Evolutionary conservation across 179 eudicot species (phyloP), one percentile per base, ranked within the genome.

Genomic region (Silene coronaria): DNA sequence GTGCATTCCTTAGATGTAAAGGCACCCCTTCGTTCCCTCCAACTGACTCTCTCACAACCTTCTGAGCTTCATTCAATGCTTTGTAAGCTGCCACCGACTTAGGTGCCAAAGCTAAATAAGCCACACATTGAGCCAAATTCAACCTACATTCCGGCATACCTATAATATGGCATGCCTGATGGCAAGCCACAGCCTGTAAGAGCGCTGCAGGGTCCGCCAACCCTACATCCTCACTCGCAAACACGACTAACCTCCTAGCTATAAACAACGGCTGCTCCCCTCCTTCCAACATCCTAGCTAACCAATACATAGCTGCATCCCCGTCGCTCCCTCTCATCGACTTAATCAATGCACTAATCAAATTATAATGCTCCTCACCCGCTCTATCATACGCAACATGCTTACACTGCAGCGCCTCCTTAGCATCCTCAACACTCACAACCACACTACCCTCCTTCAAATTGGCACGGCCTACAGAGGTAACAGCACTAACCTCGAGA

Each of bases 261-360:
- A 93, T 88, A 67, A 86, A 93, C 3, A 93, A 84, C 17, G 98
- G 95, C 71, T 93, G 82, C 70, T 93, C 98, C 45, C 97, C 96
- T 30, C 96, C 98, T 81, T 89, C 89, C 57, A 93, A 73, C 98
- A 93, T 93, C 80, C 98, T 85, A 7, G 93, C 97, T 23, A 93
- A 84, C 98, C 95, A 93, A 78, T 93, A 93, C 48, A 89, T 82
- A 1, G 97, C 81, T 0, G 98, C 98, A 75, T 93, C 77, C 0
- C 88, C 90, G 79, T 93, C 93, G 24, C 85, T 89, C 24, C 98
- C 98, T 70, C 98, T 86, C 95, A 93, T 93, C 12, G 98, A 93
- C 80, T 93, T 91, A 70, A 88, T 91, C 34, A 93, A 83, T 6
- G 98, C 98, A 45, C 96, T 89, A 5, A 91, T 93, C 17, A 91